A percentile compares a stretch with the other conserved stretches of the same genome.
Evolutionary conservation across 495 filamentous ascomycete species (phyloP).

Genomic region (Xanthoparmelia taractica): DNA sequence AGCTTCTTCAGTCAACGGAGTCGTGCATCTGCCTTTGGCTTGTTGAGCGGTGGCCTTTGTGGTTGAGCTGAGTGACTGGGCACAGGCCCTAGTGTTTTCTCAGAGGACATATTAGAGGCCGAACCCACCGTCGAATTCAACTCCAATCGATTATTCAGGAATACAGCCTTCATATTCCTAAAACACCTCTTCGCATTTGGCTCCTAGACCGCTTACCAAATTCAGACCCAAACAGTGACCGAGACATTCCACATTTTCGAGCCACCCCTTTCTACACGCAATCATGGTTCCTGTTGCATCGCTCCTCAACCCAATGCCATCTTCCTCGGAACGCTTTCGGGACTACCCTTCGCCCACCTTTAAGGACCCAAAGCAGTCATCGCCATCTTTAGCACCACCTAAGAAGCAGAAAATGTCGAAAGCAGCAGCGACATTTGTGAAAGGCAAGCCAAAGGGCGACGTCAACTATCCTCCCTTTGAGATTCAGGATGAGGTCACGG

Average conservation of each 20-base stretch:
- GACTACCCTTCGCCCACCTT: constrained; percentile 26
- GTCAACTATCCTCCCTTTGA: constrained; percentile 65
- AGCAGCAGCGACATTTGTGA: constrained; percentile 51
- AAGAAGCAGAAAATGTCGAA: constrained; percentile 50
- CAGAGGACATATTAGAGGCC: constrained; percentile 11
- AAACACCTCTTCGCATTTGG: not conserved
- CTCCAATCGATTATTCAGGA: not conserved
- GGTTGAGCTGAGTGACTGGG: not conserved
- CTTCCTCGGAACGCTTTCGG: constrained; percentile 25
- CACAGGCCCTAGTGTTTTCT: constrained; percentile 1
- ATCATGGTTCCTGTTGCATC: constrained; percentile 50
- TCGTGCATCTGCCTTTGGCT: constrained; percentile 11
- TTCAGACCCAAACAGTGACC: not conserved
- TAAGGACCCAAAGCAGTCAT: constrained; percentile 21
- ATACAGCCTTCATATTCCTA: not conserved
- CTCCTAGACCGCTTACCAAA: not conserved
- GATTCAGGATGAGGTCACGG: constrained; percentile 46
- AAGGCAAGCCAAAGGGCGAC: constrained; percentile 50
- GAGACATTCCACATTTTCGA: not conserved
- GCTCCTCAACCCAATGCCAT: constrained; percentile 53
- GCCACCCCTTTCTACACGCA: constrained; percentile 3
- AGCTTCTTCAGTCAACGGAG: not conserved
- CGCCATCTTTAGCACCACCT: constrained; percentile 24
- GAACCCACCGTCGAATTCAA: not conserved
- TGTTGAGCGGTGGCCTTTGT: constrained; percentile 11